Base-by-base conservation (phyloP, 2,329 filamentous ascomycete species). In the Setomelanomma holmii region DNA sequence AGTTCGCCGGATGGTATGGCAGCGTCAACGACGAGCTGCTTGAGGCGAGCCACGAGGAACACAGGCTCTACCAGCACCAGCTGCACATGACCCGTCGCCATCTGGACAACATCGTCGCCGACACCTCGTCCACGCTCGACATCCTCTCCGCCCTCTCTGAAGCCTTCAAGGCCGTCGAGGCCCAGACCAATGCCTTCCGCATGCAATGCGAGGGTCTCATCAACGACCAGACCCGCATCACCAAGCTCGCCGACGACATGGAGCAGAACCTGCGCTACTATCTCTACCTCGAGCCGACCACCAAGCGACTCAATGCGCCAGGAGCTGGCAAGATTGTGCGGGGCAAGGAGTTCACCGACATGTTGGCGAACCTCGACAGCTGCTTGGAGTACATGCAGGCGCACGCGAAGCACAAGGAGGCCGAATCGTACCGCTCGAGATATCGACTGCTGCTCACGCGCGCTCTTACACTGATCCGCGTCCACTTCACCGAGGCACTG, bases 181-280 rank as follows among this genome's bases (percentile, higher is more conserved):
- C 85, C 8, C 93, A 98, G 76, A 99, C 95, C 0, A 90, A 89
- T n/a, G 88, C 89, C 12, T 98, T 99, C 78, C 90, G 93, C 71
- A 86, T 89, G 40, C 92, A 96, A 75, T 99, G 95, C 75, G 91
- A 97, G 70, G 89, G 91, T 50, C 82, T 99, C 2, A 79, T 98
- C 23, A 81, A 84, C 1, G 93, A 96, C 65, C 92, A 98, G 76
- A 86, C 84, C 64, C 86, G 90, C 20, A 82, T 97, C 35, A 87
- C 90, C 56, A 84, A 83, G 60, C 82, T 99, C 36, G 91, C 92
- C 2, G 86, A 96, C 61, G 88, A 92, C 52, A 89, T 99, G 50
- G 89, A 90, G 21, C 89, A 90, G 20, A 96, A 97, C 64, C 80
- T 97, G n/a, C 88, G 93, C 69, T 97, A 96, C 75, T 99, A 99